Percentiles rank a stretch among this genome's conserved stretches.
These are phyloP conservation scores for Trichoderma asperellum DNA, from an alignment of 2,329 filamentous ascomycete genomes.

Conservation along the genomic window DNA sequence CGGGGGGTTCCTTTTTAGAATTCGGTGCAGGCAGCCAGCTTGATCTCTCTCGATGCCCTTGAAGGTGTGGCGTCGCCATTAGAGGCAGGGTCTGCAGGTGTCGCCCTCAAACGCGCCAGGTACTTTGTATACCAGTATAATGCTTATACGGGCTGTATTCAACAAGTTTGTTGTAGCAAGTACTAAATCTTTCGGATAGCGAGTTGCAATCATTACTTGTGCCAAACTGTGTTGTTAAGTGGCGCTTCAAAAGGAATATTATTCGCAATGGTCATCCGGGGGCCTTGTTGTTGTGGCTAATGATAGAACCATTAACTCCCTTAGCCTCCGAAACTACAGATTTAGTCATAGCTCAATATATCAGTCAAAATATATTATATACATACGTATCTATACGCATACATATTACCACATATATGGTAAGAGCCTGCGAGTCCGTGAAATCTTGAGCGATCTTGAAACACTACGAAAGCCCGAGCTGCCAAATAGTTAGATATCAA, in stretches of 20 bases:
- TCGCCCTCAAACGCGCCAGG: not conserved
- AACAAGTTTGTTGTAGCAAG: not conserved
- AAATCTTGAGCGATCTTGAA: too few relatives aligned
- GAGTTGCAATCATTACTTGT: not conserved
- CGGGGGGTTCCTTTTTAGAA: too few relatives aligned
- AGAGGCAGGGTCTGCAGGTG: not conserved
- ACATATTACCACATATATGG: not conserved
- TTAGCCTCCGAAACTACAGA: not conserved
- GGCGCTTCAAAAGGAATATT: not conserved
- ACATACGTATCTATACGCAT: not conserved
- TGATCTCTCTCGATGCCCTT: too few relatives aligned
- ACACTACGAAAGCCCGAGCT: too few relatives aligned
- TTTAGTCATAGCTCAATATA: not conserved
- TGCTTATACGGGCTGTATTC: not conserved
- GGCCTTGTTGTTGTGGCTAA: not conserved
- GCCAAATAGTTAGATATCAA: too few relatives aligned
- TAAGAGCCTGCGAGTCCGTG: too few relatives aligned
- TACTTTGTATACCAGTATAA: not conserved
- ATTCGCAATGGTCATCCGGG: not conserved
- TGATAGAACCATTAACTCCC: not conserved
- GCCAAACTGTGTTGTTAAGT: not conserved
- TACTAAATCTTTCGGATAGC: not conserved
- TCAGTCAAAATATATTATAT: not conserved
- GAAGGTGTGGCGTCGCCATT: too few relatives aligned
- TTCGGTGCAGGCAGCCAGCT: too few relatives aligned